These are phyloP conservation scores for Ogataea zsoltii DNA, from an alignment of 805 yeast species.

Conservation along the genomic window DNA sequence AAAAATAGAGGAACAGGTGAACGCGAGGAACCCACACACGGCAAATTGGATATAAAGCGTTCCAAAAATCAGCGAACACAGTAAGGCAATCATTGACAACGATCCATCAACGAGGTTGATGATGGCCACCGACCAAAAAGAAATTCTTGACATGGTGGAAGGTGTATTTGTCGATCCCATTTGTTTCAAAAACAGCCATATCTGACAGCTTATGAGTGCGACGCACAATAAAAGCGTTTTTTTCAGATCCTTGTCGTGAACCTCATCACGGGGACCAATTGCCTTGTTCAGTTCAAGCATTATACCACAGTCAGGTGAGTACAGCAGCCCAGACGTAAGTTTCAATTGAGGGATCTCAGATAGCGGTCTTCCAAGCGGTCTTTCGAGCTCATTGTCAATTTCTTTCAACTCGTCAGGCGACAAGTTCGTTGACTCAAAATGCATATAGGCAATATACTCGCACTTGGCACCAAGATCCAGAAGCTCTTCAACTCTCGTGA, in stretches of 20 bases:
- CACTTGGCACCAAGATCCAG: slow-evolving; percentile 47
- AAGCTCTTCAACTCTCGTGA: slow-evolving; percentile 37
- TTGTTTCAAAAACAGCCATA: slow-evolving; percentile 62
- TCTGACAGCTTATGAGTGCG: slow-evolving; percentile 49
- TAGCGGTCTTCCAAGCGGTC: slow-evolving; percentile 82
- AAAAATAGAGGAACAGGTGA: slow-evolving; percentile 69
- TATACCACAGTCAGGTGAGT: slow-evolving; percentile 89
- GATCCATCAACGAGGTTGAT: slow-evolving; percentile 72
- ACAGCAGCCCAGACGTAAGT: slow-evolving; percentile 58
- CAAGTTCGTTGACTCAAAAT: slow-evolving; percentile 61
- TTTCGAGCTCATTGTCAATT: slow-evolving; percentile 70
- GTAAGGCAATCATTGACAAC: slow-evolving; percentile 59
- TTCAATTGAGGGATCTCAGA: slow-evolving; percentile 55
- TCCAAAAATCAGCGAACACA: slow-evolving; percentile 55
- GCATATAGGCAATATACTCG: slow-evolving; percentile 71
- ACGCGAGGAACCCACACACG: slow-evolving; percentile 67
- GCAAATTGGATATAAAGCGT: slow-evolving; percentile 66
- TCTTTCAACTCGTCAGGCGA: slow-evolving; percentile 51
- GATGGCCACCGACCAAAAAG: slow-evolving; percentile 65
- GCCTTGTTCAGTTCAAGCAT: slow-evolving; percentile 40
- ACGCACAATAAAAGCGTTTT: slow-evolving; percentile 45
- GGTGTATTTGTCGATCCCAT: slow-evolving; percentile 76
- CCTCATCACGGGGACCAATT: slow-evolving; percentile 61
- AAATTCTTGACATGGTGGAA: slow-evolving; percentile 71
- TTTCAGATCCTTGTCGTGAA: slow-evolving; percentile 39